Conservation (phyloP, 1,284 basidiomycete species). For the Moniliophthora roreri region DNA sequence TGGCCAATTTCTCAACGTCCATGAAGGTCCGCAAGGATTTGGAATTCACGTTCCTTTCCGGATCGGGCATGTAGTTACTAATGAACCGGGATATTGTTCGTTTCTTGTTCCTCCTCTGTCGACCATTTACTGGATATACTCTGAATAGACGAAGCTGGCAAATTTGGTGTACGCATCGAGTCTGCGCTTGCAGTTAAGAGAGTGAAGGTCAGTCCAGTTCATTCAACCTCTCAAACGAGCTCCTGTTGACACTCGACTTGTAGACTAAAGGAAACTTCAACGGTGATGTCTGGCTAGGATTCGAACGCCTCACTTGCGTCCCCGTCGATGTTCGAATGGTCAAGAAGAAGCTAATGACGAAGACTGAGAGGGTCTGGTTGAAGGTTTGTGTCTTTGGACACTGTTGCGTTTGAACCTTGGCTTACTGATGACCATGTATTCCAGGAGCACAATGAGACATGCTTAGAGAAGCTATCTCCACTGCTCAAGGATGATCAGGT, state of each 20-base stretch:
- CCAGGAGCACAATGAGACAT: conserved; percentile 83
- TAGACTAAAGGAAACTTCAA: conserved; percentile 75
- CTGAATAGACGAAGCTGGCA: conserved; percentile 68
- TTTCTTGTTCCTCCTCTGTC: conserved; percentile 21
- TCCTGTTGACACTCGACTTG: background rate
- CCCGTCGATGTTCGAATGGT: conserved; percentile 94
- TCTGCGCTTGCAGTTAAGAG: conserved; percentile 73
- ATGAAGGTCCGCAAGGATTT: conserved; percentile 77
- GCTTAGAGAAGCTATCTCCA: conserved; percentile 69
- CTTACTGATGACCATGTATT: conserved; percentile 4
- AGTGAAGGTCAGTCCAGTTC: conserved; percentile 56
- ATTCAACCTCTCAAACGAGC: background rate
- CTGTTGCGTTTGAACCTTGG: conserved; percentile 1
- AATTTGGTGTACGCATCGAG: conserved; percentile 91
- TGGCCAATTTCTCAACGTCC: conserved; percentile 78
- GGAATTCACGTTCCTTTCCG: conserved; percentile 64
- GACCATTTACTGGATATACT: background rate
- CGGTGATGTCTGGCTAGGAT: conserved; percentile 78
- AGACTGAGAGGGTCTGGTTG: conserved; percentile 87
- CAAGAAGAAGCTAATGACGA: conserved; percentile 79
- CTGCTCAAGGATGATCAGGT: conserved; percentile 77
- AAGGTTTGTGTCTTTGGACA: conserved; percentile 56
- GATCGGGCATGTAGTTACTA: conserved; percentile 85
- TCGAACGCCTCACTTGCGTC: conserved; percentile 87
- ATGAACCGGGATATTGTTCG: conserved; percentile 85